A percentile compares a stretch with the other conserved stretches of the same genome.
Conservation (phyloP, 169 alveolate genomes). For the Babesia sp. region DNA sequence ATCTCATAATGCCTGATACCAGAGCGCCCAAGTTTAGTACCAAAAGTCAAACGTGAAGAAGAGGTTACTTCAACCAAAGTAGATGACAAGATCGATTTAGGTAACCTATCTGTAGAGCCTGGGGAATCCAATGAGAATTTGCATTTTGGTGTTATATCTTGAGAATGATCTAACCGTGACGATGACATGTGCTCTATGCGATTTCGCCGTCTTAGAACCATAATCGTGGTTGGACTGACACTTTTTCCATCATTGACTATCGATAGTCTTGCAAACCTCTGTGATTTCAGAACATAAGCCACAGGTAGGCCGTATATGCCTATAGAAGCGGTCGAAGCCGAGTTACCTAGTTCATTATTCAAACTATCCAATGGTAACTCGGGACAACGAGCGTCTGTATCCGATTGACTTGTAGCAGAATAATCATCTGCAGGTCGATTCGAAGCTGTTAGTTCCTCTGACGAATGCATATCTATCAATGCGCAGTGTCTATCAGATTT, state of each 20-base stretch:
- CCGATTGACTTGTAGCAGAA: neutral
- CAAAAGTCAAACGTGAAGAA: conserved; percentile 16
- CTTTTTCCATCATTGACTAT: neutral
- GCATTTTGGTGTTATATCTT: too few relatives aligned
- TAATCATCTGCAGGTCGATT: neutral
- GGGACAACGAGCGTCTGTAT: neutral
- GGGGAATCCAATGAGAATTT: neutral
- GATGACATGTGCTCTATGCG: conserved; percentile 1
- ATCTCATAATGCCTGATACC: conserved; percentile 51
- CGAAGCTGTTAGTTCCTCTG: neutral
- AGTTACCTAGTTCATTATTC: neutral
- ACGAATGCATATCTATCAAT: neutral
- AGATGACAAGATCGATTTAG: conserved; percentile 35
- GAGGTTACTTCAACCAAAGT: conserved; percentile 54
- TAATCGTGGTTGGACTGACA: neutral
- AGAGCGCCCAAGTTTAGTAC: conserved; percentile 26
- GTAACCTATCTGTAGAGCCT: neutral
- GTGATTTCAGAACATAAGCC: neutral
- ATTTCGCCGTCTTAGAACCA: neutral
- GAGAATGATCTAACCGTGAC: neutral
- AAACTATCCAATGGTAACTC: neutral
- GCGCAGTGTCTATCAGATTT: neutral
- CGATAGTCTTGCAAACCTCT: conserved; percentile 6
- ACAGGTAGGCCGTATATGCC: neutral
- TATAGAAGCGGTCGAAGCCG: neutral